These are phyloP conservation scores for Neoboletus brunneissimus DNA, from an alignment of 768 basidiomycete species.

Conservation along the genomic window DNA sequence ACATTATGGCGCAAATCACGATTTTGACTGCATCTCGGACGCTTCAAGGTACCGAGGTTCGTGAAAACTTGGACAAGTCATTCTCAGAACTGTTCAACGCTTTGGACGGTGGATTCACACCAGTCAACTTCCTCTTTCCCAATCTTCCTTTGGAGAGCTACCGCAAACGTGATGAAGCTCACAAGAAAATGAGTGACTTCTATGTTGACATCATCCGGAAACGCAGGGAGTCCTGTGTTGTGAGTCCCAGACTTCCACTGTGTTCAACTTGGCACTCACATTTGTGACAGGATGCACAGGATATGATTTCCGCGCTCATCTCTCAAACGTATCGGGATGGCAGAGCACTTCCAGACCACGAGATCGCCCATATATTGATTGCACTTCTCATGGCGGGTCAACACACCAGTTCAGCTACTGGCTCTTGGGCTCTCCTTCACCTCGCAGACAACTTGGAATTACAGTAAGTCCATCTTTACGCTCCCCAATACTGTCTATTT, in stretches of 20 bases:
- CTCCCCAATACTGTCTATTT: neutral
- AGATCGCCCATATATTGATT: conserved; percentile 98
- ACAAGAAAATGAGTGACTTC: conserved; percentile 91
- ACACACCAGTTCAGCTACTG: conserved; percentile 93
- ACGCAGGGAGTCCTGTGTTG: conserved; percentile 52
- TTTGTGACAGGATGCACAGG: conserved; percentile 61
- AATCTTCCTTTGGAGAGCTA: conserved; percentile 91
- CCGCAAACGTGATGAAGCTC: conserved; percentile 82
- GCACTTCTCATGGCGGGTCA: conserved; percentile 99
- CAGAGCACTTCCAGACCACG: conserved; percentile 71
- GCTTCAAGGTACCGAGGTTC: conserved; percentile 90
- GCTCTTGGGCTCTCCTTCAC: conserved; percentile 88
- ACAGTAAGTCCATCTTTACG: conserved; percentile 49
- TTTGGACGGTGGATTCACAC: conserved; percentile 94
- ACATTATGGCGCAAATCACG: conserved; percentile 81
- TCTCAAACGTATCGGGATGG: conserved; percentile 85
- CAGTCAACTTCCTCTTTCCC: conserved; percentile 93
- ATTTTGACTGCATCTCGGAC: conserved; percentile 94
- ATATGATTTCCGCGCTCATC: conserved; percentile 90
- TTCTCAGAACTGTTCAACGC: conserved; percentile 86
- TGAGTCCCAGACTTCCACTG: conserved; percentile 19
- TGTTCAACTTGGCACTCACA: neutral
- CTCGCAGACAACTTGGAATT: conserved; percentile 73
- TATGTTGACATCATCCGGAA: conserved; percentile 84
- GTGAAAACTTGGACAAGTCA: conserved; percentile 69